These are phyloP conservation scores for Cystobasidiaceae sp. DNA, from an alignment of 1,284 basidiomycete genomes.

Conservation along the genomic window DNA sequence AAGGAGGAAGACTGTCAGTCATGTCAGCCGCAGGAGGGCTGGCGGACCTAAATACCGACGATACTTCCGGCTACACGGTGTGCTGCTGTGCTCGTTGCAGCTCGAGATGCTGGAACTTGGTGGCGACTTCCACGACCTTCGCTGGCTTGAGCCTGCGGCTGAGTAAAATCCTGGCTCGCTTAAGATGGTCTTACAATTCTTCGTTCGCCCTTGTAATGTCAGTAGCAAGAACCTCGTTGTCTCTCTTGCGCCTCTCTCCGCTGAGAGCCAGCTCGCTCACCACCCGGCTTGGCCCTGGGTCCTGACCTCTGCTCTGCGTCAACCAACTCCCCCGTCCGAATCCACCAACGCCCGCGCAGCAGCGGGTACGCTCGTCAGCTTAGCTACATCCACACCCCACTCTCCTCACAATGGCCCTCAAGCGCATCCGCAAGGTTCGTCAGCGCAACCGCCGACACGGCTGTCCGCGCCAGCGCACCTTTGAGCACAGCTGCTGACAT, in stretches of 20 bases:
- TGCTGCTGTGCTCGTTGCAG: too few relatives aligned
- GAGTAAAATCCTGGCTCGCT: too few relatives aligned
- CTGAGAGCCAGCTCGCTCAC: background rate
- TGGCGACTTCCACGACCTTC: too few relatives aligned
- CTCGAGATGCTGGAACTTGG: too few relatives aligned
- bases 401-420: slow-evolving; percentile 65
- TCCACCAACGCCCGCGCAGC: background rate
- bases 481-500: slow-evolving; percentile 18
- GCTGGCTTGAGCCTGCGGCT: too few relatives aligned
- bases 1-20: too few relatives aligned
- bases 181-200: too few relatives aligned
- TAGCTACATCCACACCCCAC: background rate
- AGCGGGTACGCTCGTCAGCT: background rate
- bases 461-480: background rate
- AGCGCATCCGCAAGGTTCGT: slow-evolving; percentile 96
- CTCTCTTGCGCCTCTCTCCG: background rate
- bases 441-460: background rate
- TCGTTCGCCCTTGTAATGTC: too few relatives aligned
- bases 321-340: background rate
- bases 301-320: slow-evolving; percentile 8
- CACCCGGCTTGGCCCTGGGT: background rate
- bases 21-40: too few relatives aligned
- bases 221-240: too few relatives aligned
- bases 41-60: too few relatives aligned
- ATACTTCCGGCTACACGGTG: too few relatives aligned